phyloP scores from a whole-genome alignment of 2,329 filamentous ascomycete species.

The Teratosphaeria viscida region DNA sequence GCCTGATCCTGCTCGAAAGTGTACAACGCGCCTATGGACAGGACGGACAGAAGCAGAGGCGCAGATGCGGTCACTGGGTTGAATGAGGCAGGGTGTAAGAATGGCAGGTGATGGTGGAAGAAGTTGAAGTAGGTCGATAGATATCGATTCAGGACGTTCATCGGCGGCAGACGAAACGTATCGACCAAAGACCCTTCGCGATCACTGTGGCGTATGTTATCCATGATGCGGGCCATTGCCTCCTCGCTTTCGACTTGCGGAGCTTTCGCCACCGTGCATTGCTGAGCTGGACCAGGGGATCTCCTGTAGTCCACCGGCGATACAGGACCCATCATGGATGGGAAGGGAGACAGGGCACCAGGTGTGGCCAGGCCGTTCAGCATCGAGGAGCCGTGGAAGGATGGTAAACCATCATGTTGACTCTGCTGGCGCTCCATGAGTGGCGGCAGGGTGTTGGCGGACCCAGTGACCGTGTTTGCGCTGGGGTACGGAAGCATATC shows the following conservation, averaged over 20 bases:
- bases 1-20: slow-evolving; percentile 96
- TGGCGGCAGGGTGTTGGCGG: slow-evolving; percentile 47
- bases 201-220: slow-evolving; percentile 74
- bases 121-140: slow-evolving; percentile 92
- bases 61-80: slow-evolving; percentile 69
- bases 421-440: slow-evolving; percentile 45
- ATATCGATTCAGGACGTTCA: slow-evolving; percentile 78
- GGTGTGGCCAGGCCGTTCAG: slow-evolving; percentile 60
- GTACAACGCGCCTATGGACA: slow-evolving; percentile 93
- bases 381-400: slow-evolving; percentile 60
- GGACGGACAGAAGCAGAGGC: slow-evolving; percentile 72
- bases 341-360: slow-evolving; percentile 62
- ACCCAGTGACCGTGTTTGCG: slow-evolving; percentile 11
- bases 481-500: slow-evolving; percentile 44
- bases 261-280: slow-evolving; percentile 54
- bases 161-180: slow-evolving; percentile 76
- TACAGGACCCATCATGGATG: slow-evolving; percentile 55
- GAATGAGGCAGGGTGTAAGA: slow-evolving; percentile 88
- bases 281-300: slow-evolving; percentile 58
- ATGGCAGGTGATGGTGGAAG: slow-evolving; percentile 94
- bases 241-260: slow-evolving; percentile 78
- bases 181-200: slow-evolving; percentile 73
- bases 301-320: slow-evolving; percentile 60
- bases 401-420: slow-evolving; percentile 32
- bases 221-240: slow-evolving; percentile 72